Base-by-base conservation (phyloP, 2,329 filamentous ascomycete species). In the Clarireedia hainanense region DNA sequence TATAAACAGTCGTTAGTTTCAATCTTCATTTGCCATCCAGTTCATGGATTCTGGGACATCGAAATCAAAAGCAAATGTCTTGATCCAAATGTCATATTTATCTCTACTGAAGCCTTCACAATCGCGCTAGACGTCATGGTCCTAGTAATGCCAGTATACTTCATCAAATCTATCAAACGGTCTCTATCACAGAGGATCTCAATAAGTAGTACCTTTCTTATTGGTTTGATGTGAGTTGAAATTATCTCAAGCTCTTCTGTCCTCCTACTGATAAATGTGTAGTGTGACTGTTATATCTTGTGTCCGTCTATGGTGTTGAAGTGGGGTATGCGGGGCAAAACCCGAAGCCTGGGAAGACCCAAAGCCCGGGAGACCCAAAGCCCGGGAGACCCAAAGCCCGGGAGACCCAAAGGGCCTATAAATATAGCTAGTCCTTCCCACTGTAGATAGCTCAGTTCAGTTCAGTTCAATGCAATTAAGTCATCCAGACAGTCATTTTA, bases 81-180 rank as follows among this genome's bases (percentile, higher is more conserved):
- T 17, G 17, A 36, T 23, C 39, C 24, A 14, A 15, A 42, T 5
- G 20, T 53, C 43, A 37, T 53, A 20, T 53, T 47, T 36, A 55
- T 37, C 12, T 45, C 40, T 4, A 55, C 43, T 6, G 47, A 55
- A 55, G 46, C 26, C 12, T 50, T 55, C 26, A 50, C 39, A 5
- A 45, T 50, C 14, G 15, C 27, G 9, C 34, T 45, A 36, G 40
- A 55, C 17, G 12, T 55, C 4, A 27, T 50, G 37, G 37, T 55
- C 23, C 20, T 53, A 3, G 26, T 39, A 6, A 53, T 53, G n/a
- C 43, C 51, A 6, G 43, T 30, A n/a, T 53, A 47, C 40, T 53
- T 52, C 14, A 54, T 57, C 37, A 45, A 37, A 12, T 20, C 48
- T 10, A 47, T 53, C 6, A 39, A 27, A 12, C 27, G 26, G 20